Evolutionary conservation across 192 early-diverging fungal genomes (phyloP), one percentile per base, ranked within the genome.

Genomic region (Coemansia reversa): DNA sequence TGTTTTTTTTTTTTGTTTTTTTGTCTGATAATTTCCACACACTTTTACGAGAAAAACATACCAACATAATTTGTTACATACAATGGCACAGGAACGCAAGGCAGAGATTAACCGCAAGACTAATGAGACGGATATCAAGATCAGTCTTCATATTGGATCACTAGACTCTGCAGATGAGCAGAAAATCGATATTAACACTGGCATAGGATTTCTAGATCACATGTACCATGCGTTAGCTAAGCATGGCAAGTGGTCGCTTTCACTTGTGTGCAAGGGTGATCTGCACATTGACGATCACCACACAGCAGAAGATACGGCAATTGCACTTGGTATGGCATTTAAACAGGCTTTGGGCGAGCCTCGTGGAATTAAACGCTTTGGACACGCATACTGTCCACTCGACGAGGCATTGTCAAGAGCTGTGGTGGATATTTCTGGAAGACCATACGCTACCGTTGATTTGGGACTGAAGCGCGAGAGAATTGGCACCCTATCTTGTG

Each of bases 201-300:
- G 97, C 9, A 95, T 99, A 73, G 97, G 97, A 20, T 99, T 99
- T 77, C 86, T 99, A 9, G 93, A 99, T 84, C 97, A 99, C 93
- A 98, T 98, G 96, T 90, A 93, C 74, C 91, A 94, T 65, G 97
- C 97, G 5, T 84, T 99, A n/a, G 93, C 95, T 19, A 98, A 98
- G 77, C 96, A 99, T 83, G 83, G 87, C 62, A 87, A 90, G 28
- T 97, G 94, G 95, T 92, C 94, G 16, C 82, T 99, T 30, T 82
- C 72, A 8, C 68, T 98, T n/a, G 66, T 69, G 28, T 98, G 96
- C 83, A 84, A 82, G 48, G 97, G 97, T 33, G 96, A 99, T 75
- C 81, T 97, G 61, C 90, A 98, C 74, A 95, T 99, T 58, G 94
- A 97, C 80, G 96, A 99, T 83, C 95, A 99, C 79, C 97, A 99